Base-by-base conservation (phyloP, 257 asterid species). In the Leonotis leonurus region DNA sequence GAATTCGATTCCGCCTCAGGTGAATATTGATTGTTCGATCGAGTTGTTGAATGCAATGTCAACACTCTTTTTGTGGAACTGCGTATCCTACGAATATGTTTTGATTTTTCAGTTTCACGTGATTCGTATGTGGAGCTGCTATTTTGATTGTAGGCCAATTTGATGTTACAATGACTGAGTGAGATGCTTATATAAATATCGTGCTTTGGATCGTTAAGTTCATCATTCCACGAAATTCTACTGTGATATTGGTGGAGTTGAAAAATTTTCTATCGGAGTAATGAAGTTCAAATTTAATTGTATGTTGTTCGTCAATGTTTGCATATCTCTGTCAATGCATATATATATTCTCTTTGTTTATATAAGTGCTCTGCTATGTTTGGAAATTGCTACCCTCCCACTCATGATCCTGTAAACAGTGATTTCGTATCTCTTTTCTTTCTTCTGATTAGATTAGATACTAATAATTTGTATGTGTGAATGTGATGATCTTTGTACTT, bases 181-280 rank as follows among this genome's bases (percentile, higher is more conserved):
- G n/a, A n/a, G n/a, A n/a, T 62, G 75, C 72, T 5, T 52, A 64
- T 24, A 46, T 59, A 49, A 72, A 60, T 62, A 57, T n/a, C 60
- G 36, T n/a, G 5, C 29, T 65, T 52, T 67, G 32, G 30, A 55
- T 39, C 49, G 26, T 60, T 4, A 13, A 46, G 59, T 39, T n/a
- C n/a, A n/a, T n/a, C n/a, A n/a, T n/a, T n/a, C n/a, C n/a, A n/a
- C n/a, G n/a, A n/a, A n/a, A n/a, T n/a, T n/a, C n/a, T n/a, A n/a
- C n/a, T n/a, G n/a, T n/a, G n/a, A n/a, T n/a, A n/a, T 41, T 33
- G 43, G 51, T 26, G 68, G 58, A 35, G 61, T 56, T n/a, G n/a
- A n/a, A n/a, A n/a, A 1, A 3, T 14, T 41, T 43, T 55, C 51
- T 40, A 18, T 36, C 11, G 37, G 9, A 17, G 55, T 69, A 32